Evolutionary conservation across 768 basidiomycete species (phyloP).

Genomic region (Leccinum longicurvipes): DNA sequence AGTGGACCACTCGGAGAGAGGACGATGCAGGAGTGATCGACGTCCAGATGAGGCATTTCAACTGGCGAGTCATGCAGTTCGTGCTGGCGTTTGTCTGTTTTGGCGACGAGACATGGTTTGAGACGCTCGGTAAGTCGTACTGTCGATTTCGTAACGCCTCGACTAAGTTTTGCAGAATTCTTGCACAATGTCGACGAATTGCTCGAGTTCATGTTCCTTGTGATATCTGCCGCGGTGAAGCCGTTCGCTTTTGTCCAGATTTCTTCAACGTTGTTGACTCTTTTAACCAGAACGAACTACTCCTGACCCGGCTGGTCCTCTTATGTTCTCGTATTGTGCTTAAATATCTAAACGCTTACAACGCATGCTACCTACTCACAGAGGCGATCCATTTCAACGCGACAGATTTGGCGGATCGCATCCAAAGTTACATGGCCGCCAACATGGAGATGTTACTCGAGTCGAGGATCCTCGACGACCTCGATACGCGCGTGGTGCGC

Average conservation of each 20-base stretch:
- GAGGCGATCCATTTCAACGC: constrained; percentile 83
- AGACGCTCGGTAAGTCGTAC: constrained; percentile 53
- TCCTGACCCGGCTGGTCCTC: constrained; percentile 80
- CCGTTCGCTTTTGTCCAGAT: neutral
- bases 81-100: constrained; percentile 77
- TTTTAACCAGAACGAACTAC: constrained; percentile 68
- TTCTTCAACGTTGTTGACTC: neutral
- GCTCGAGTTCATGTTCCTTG: constrained; percentile 82
- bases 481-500: constrained; percentile 60
- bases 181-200: constrained; percentile 65
- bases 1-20: constrained; percentile 74
- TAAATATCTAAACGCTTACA: constrained; percentile 62
- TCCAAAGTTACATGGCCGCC: constrained; percentile 76
- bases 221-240: constrained; percentile 80
- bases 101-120: constrained; percentile 70
- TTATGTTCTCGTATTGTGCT: constrained; percentile 80
- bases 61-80: constrained; percentile 70
- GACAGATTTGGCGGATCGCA: constrained; percentile 56
- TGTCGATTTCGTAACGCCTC: neutral
- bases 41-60: constrained; percentile 71
- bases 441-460: constrained; percentile 90
- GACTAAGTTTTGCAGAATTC: constrained; percentile 46
- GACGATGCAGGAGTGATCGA: constrained; percentile 48
- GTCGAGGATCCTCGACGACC: constrained; percentile 71
- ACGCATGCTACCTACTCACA: constrained; percentile 74